Conservation (phyloP, 139 green algal genomes). For the Zygnema cylindricum region DNA sequence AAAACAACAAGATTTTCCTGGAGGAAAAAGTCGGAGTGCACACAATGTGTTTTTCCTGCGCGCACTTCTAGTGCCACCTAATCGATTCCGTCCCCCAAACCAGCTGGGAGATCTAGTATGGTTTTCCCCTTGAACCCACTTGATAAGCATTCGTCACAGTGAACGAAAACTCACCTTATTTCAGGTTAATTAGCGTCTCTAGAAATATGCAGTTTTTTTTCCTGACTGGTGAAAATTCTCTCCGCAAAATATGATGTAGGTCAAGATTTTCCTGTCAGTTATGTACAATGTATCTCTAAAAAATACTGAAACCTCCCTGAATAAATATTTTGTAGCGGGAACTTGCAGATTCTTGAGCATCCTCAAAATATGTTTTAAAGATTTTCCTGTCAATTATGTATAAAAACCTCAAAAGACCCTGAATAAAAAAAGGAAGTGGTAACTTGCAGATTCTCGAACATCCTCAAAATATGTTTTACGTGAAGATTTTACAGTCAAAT, state of each 20-base stretch:
- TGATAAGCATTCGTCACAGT: too few relatives aligned
- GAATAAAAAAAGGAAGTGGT: not conserved
- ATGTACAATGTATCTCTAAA: too few relatives aligned
- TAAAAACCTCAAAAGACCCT: not conserved
- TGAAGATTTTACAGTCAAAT: constrained; percentile 79
- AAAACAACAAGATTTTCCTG: not conserved
- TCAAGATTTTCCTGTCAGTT: too few relatives aligned
- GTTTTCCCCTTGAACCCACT: too few relatives aligned
- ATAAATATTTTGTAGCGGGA: not conserved
- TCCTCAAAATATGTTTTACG: constrained; percentile 84
- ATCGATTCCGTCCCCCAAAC: constrained; percentile 82
- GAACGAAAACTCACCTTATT: too few relatives aligned
- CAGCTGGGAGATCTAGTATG: constrained; percentile 61
- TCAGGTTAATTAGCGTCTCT: too few relatives aligned
- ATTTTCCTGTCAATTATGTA: too few relatives aligned
- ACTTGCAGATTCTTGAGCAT: constrained; percentile 84
- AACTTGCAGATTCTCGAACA: constrained; percentile 83
- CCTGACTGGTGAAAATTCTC: too few relatives aligned
- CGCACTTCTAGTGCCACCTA: constrained; percentile 85
- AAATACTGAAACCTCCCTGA: not conserved
- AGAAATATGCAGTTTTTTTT: too few relatives aligned
- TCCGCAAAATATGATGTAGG: too few relatives aligned
- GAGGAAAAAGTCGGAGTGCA: not conserved
- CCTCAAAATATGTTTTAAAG: too few relatives aligned
- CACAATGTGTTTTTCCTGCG: constrained; percentile 83